Conservation (phyloP, 2,329 filamentous ascomycete genomes). For the Diaporthe ilicicola region DNA sequence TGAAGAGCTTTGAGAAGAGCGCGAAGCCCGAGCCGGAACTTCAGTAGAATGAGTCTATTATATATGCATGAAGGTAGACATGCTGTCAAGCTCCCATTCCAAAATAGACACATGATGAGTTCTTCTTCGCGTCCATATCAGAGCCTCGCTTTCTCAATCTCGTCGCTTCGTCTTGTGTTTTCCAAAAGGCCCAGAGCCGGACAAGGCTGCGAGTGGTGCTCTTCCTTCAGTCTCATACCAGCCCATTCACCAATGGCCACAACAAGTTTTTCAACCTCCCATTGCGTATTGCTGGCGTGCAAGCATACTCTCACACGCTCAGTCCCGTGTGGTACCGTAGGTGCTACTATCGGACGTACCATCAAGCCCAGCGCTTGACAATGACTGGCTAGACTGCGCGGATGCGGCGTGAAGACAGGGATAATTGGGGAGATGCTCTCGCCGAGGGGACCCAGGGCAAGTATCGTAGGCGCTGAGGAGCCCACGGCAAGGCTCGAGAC, state of each 20-base stretch:
- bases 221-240: neutral
- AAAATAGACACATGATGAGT: slow-evolving; percentile 27
- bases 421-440: slow-evolving; percentile 66
- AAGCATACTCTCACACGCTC: slow-evolving; percentile 74
- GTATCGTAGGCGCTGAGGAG: neutral
- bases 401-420: slow-evolving; percentile 65
- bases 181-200: neutral
- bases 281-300: slow-evolving; percentile 70
- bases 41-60: neutral
- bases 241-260: neutral
- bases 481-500: slow-evolving; percentile 43
- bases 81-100: neutral
- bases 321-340: slow-evolving; percentile 70
- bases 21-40: slow-evolving; percentile 2
- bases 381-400: slow-evolving; percentile 64
- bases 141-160: neutral
- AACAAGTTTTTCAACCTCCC: neutral
- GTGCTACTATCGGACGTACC: slow-evolving; percentile 72
- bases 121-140: neutral
- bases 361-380: slow-evolving; percentile 69
- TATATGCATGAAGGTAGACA: neutral
- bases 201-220: neutral
- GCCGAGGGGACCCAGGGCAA: neutral
- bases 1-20: slow-evolving; percentile 56
- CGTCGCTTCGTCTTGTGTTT: neutral